Evolutionary conservation across 176 grass and related monocot species (phyloP).

Genomic region (Areca catechu): DNA sequence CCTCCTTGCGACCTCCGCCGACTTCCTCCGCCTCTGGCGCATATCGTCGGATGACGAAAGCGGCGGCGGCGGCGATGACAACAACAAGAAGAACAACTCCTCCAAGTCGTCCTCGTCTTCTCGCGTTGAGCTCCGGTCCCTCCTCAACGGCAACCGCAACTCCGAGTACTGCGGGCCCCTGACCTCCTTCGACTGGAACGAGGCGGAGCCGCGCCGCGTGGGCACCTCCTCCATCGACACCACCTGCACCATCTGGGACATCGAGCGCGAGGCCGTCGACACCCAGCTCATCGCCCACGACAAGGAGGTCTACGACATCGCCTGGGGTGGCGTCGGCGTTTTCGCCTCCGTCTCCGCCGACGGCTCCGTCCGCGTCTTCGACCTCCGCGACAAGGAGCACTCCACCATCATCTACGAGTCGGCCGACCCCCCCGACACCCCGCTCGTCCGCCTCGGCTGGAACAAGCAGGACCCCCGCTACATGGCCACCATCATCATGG

Average conservation of each 20-base stretch:
- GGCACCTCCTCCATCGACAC: too few relatives aligned
- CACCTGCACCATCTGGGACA: too few relatives aligned
- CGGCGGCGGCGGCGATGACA: not conserved
- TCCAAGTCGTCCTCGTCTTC: not conserved
- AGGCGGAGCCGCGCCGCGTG: too few relatives aligned
- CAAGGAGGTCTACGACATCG: too few relatives aligned
- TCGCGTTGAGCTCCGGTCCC: slow-evolving; percentile 44
- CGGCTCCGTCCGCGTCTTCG: too few relatives aligned
- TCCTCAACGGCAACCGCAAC: slow-evolving; percentile 93
- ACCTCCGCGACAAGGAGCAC: too few relatives aligned
- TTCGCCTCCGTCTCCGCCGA: too few relatives aligned
- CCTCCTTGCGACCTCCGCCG: slow-evolving; percentile 92
- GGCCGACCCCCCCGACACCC: slow-evolving; percentile 38
- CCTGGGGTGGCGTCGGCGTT: too few relatives aligned
- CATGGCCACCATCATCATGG: slow-evolving; percentile 99
- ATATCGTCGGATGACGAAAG: slow-evolving; percentile 39
- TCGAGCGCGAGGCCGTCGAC: too few relatives aligned
- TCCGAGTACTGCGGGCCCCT: slow-evolving; percentile 85
- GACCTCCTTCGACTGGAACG: too few relatives aligned
- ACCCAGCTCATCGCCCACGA: too few relatives aligned
- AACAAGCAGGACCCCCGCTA: slow-evolving; percentile 99
- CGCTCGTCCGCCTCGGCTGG: slow-evolving; percentile 80
- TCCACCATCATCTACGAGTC: too few relatives aligned
- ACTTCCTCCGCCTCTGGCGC: slow-evolving; percentile 97
- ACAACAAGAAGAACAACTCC: slow-evolving; percentile 9